Conservation (phyloP, 257 asterid genomes). For the Rubia yunnanensis region DNA sequence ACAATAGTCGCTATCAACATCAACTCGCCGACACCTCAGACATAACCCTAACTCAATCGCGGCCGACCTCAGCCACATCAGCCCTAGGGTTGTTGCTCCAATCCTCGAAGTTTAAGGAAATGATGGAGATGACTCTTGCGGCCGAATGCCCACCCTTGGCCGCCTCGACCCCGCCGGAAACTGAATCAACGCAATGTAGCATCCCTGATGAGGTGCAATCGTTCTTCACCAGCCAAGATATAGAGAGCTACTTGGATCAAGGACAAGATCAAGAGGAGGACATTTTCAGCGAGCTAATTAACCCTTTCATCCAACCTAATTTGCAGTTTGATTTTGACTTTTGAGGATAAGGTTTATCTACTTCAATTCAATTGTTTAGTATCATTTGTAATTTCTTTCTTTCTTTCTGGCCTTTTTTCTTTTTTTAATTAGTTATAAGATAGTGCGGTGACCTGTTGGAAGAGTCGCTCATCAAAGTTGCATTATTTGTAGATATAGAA, state of each 20-base stretch:
- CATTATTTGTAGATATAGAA: slow-evolving; percentile 33
- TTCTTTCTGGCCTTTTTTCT: background rate
- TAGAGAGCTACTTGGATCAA: slow-evolving; percentile 28
- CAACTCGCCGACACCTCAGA: background rate
- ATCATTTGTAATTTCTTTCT: background rate
- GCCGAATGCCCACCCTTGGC: slow-evolving; percentile 36
- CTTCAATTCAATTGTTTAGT: no score
- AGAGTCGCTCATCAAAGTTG: slow-evolving; percentile 19
- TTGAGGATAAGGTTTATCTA: slow-evolving; percentile 18
- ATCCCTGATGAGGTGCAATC: slow-evolving; percentile 49
- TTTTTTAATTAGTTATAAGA: background rate
- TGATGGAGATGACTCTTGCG: slow-evolving; percentile 74
- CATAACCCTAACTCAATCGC: slow-evolving; percentile 18
- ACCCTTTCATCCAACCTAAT: slow-evolving; percentile 58
- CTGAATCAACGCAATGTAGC: slow-evolving; percentile 37
- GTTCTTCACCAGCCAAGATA: slow-evolving; percentile 33
- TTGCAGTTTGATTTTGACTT: slow-evolving; percentile 43
- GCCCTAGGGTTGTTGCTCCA: slow-evolving; percentile 77
- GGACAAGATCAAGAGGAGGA: slow-evolving; percentile 28
- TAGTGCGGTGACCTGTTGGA: background rate
- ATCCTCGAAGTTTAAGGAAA: slow-evolving; percentile 69
- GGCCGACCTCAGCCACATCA: slow-evolving; percentile 49
- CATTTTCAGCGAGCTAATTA: slow-evolving; percentile 49
- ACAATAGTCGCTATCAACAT: slow-evolving; percentile 14
- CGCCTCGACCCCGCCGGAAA: slow-evolving; percentile 6